Evolutionary conservation across 495 filamentous ascomycete species (phyloP).

Genomic region (Pyrenula aspistea): DNA sequence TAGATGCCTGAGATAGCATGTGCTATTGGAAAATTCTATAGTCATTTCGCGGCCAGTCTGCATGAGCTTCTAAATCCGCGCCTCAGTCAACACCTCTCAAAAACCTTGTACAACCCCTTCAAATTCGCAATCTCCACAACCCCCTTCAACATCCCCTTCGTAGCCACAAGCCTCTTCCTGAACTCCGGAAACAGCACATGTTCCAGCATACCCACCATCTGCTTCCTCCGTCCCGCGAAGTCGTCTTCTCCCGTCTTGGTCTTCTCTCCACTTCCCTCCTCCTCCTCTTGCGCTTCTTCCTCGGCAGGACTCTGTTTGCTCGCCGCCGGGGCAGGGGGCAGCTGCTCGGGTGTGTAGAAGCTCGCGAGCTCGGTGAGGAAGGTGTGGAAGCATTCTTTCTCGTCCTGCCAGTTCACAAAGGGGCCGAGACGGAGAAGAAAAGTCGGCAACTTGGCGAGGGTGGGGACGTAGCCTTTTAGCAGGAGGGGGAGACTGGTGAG

Average conservation of each 20-base stretch:
- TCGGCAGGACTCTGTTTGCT: slow-evolving; percentile 5
- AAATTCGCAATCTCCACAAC: slow-evolving; percentile 86
- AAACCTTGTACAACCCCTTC: slow-evolving; percentile 92
- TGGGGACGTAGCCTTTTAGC: slow-evolving; percentile 78
- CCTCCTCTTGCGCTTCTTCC: slow-evolving; percentile 8
- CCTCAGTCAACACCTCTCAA: slow-evolving; percentile 66
- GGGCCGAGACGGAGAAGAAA: slow-evolving; percentile 87
- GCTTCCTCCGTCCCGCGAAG: slow-evolving; percentile 11
- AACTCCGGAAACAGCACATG: slow-evolving; percentile 82
- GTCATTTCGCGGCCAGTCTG: too few relatives aligned
- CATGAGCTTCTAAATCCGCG: too few relatives aligned
- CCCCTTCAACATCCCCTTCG: slow-evolving; percentile 61
- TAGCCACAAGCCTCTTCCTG: slow-evolving; percentile 72
- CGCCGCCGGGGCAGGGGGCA: slow-evolving; percentile 43
- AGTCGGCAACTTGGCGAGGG: slow-evolving; percentile 71
- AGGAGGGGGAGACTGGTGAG: slow-evolving; percentile 71
- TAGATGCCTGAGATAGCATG: too few relatives aligned
- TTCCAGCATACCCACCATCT: slow-evolving; percentile 64
- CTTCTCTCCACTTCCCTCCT: slow-evolving; percentile 19
- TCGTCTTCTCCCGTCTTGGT: slow-evolving; percentile 7
- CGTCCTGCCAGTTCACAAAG: slow-evolving; percentile 73
- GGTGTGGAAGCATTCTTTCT: slow-evolving; percentile 74
- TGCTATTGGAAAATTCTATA: too few relatives aligned
- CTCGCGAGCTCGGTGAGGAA: slow-evolving; percentile 81
- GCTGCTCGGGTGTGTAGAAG: slow-evolving; percentile 81